Evolutionary conservation across 345 rosid genomes (phyloP).

Genomic region (Cardamine resedifolia): DNA sequence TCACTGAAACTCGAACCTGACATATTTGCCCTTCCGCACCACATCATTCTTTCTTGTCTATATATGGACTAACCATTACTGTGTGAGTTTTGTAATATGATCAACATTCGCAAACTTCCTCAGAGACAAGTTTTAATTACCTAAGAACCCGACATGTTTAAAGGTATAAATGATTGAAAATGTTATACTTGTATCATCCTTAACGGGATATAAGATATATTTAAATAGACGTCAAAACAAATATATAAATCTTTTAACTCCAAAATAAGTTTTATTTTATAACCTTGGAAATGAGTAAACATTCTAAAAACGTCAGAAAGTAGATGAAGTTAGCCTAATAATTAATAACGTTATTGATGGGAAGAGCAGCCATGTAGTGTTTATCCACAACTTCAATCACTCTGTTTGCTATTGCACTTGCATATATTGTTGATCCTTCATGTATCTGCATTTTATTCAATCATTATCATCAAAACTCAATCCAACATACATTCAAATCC

Average conservation of each 20-base stretch:
- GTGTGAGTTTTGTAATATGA: background rate
- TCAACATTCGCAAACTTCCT: background rate
- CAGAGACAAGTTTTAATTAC: background rate
- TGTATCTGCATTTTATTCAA: constrained; percentile 38
- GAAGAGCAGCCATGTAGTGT: constrained; percentile 35
- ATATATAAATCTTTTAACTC: background rate
- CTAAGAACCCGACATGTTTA: background rate
- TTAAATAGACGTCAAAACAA: too few species aligned
- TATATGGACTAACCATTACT: background rate
- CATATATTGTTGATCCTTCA: constrained; percentile 47
- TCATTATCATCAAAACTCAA: constrained; percentile 6
- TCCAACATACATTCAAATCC: background rate
- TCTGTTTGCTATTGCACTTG: constrained; percentile 48
- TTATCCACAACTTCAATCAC: constrained; percentile 45
- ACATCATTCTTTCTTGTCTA: background rate
- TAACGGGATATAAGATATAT: background rate
- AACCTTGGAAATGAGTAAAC: constrained; percentile 8
- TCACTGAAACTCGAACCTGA: too few species aligned
- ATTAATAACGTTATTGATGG: constrained; percentile 19
- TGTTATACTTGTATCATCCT: background rate
- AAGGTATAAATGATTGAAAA: background rate
- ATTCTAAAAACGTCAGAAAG: background rate
- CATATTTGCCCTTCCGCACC: too few species aligned
- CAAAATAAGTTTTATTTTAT: constrained; percentile 2
- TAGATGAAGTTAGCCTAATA: constrained; percentile 9